phyloP scores from a whole-genome alignment of 768 basidiomycete genomes.

The Suillus weaverae region DNA sequence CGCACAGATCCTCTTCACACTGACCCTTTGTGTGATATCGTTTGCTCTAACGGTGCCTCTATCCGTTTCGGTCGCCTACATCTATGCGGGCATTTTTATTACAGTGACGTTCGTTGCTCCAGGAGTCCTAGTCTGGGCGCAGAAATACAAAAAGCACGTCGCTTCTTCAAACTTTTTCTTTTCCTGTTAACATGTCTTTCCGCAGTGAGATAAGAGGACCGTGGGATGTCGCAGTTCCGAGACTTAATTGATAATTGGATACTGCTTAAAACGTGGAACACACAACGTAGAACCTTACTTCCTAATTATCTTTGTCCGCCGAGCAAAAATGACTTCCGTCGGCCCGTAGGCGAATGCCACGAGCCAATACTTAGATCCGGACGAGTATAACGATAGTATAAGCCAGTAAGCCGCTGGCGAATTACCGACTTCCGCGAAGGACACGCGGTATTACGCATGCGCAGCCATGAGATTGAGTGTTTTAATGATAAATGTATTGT shows the following conservation, averaged over 20 bases:
- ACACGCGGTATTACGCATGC: conserved; percentile 5
- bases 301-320: conserved; percentile 15
- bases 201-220: conserved; percentile 85
- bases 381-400: neutral
- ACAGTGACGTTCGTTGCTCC: conserved; percentile 75
- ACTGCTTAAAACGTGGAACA: conserved; percentile 23
- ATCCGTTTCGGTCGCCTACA: conserved; percentile 52
- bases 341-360: conserved; percentile 23
- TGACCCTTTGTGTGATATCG: conserved; percentile 48
- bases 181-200: conserved; percentile 14
- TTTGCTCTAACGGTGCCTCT: conserved; percentile 52
- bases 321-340: conserved; percentile 27
- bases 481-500: conserved; percentile 20
- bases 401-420: conserved; percentile 3
- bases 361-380: neutral
- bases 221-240: conserved; percentile 87
- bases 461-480: conserved; percentile 7
- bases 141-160: conserved; percentile 82
- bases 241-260: conserved; percentile 46
- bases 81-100: conserved; percentile 50
- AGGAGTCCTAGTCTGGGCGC: conserved; percentile 77
- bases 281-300: conserved; percentile 26
- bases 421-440: neutral
- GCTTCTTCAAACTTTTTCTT: conserved; percentile 14
- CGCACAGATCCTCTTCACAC: conserved; percentile 55